Evolutionary conservation across 495 filamentous ascomycete species (phyloP).

Genomic region (Tuber umbilicatum): DNA sequence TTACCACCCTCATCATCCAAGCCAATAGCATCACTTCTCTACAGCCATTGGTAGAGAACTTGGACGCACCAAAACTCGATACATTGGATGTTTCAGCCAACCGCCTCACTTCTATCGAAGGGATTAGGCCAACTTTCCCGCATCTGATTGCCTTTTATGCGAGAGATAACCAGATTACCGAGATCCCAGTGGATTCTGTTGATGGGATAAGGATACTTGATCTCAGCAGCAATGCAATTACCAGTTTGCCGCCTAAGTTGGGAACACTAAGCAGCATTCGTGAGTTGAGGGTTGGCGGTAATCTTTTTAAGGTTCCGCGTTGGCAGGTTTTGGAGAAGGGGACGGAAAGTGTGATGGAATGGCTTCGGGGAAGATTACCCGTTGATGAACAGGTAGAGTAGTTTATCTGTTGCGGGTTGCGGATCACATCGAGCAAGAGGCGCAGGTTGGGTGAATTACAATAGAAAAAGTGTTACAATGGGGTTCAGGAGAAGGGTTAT

Average conservation of each 20-base stretch:
- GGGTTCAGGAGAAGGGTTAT: background rate
- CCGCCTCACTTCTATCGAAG: constrained; percentile 60
- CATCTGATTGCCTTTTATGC: constrained; percentile 60
- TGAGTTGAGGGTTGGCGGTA: constrained; percentile 49
- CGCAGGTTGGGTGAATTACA: background rate
- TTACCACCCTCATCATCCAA: constrained; percentile 67
- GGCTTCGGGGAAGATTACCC: constrained; percentile 72
- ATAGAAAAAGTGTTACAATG: constrained; percentile 4
- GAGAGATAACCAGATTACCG: constrained; percentile 67
- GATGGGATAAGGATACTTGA: constrained; percentile 70
- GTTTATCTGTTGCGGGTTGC: background rate
- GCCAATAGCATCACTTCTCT: constrained; percentile 62
- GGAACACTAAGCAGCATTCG: constrained; percentile 55
- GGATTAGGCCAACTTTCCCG: constrained; percentile 55
- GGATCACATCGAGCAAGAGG: background rate
- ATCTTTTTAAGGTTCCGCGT: constrained; percentile 59
- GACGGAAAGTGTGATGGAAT: constrained; percentile 76
- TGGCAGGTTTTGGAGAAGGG: constrained; percentile 81
- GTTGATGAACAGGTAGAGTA: constrained; percentile 46
- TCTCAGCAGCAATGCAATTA: constrained; percentile 75
- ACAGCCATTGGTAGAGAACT: constrained; percentile 54
- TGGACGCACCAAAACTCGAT: constrained; percentile 64
- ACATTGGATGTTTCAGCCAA: constrained; percentile 76
- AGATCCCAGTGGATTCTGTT: constrained; percentile 65
- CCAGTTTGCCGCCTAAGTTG: constrained; percentile 65